A percentile compares a stretch with the other conserved stretches of the same genome.
Evolutionary conservation across 495 filamentous ascomycete species (phyloP).

Genomic region (Trichoderma parareesei): DNA sequence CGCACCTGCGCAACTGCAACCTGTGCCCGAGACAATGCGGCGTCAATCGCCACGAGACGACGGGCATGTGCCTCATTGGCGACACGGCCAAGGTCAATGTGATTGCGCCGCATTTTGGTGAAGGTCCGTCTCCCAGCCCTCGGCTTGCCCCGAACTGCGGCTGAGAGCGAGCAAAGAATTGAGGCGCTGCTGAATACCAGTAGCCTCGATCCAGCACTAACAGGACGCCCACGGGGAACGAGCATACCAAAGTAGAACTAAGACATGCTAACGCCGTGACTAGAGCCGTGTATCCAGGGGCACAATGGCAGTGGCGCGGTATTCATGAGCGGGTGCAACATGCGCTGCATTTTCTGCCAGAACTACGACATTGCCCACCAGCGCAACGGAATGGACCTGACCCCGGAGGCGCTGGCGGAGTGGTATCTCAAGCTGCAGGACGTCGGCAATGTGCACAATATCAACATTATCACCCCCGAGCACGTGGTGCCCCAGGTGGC

Average conservation of each 20-base stretch:
- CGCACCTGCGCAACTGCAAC: slow-evolving; percentile 65
- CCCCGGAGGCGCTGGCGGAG: slow-evolving; percentile 63
- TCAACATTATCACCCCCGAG: slow-evolving; percentile 71
- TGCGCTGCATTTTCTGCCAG: slow-evolving; percentile 66
- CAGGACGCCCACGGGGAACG: not conserved
- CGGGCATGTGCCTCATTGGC: slow-evolving; percentile 67
- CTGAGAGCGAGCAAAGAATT: not conserved
- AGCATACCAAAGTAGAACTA: not conserved
- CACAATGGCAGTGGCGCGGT: slow-evolving; percentile 66
- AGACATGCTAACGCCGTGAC: not conserved
- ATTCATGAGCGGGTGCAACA: slow-evolving; percentile 47
- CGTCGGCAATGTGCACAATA: slow-evolving; percentile 65
- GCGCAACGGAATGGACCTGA: slow-evolving; percentile 64
- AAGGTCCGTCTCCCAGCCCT: slow-evolving; percentile 32
- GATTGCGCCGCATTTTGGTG: slow-evolving; percentile 67
- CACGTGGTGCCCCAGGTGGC: slow-evolving; percentile 74
- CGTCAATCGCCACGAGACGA: slow-evolving; percentile 64
- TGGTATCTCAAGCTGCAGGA: slow-evolving; percentile 75
- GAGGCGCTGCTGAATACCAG: not conserved
- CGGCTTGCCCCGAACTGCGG: not conserved
- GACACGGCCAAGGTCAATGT: slow-evolving; percentile 64
- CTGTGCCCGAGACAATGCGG: slow-evolving; percentile 66
- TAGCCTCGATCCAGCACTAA: too few species aligned
- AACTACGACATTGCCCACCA: slow-evolving; percentile 74
- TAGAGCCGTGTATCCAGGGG: slow-evolving; percentile 70